Evolutionary conservation across 1,284 basidiomycete species (phyloP).

Genomic region (Tremellales sp.): DNA sequence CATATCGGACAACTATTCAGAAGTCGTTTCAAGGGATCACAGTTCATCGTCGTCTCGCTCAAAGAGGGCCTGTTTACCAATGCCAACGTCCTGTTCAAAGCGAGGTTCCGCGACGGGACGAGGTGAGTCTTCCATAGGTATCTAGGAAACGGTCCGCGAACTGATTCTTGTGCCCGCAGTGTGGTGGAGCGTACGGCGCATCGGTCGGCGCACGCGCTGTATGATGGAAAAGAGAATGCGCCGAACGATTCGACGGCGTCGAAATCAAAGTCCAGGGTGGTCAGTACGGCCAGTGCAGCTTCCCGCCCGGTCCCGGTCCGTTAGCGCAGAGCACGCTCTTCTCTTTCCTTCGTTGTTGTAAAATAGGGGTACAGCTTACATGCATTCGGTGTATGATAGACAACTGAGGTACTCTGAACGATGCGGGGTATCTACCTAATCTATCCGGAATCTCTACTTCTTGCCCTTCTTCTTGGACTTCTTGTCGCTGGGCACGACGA

Average conservation of each 20-base stretch:
- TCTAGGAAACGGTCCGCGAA: conserved; percentile 10
- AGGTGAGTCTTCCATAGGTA: conserved; percentile 77
- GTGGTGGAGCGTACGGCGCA: conserved; percentile 33
- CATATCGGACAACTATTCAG: conserved; percentile 96
- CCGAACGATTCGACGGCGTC: conserved; percentile 7
- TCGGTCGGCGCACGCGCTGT: conserved; percentile 17
- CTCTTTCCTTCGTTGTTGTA: too few relatives aligned
- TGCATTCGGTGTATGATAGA: too few relatives aligned
- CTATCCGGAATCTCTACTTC: too few relatives aligned
- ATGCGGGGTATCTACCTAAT: too few relatives aligned
- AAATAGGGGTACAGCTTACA: too few relatives aligned
- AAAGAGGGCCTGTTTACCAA: conserved; percentile 98
- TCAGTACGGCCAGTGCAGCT: too few relatives aligned
- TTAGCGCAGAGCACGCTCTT: too few relatives aligned
- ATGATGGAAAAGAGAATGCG: conserved; percentile 34
- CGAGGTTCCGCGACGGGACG: conserved; percentile 86
- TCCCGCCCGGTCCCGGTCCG: too few relatives aligned
- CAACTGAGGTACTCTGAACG: too few relatives aligned
- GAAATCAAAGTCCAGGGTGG: too few relatives aligned
- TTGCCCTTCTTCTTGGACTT: conserved; percentile 18
- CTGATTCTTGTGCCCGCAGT: background rate
- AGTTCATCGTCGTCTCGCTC: conserved; percentile 96
- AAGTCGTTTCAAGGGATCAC: conserved; percentile 88
- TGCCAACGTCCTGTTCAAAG: conserved; percentile 92
- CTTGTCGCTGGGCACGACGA: conserved; percentile 19